phyloP scores from a whole-genome alignment of 2,329 filamentous ascomycete species.

The Hortaea werneckii region DNA sequence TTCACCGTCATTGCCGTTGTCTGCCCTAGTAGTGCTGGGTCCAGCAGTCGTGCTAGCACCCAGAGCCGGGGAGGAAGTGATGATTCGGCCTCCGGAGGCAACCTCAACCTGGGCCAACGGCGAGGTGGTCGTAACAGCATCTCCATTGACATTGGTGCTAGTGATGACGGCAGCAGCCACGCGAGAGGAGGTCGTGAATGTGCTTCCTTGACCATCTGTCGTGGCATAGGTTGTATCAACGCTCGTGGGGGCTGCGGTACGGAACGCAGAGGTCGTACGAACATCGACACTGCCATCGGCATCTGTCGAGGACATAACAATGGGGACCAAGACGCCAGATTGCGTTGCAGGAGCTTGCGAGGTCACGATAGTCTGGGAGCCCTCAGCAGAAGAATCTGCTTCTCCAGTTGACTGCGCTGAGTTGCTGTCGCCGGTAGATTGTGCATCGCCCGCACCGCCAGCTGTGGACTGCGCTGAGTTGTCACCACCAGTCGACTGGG shows the following conservation, averaged over 20 bases:
- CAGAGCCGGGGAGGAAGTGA: constrained; percentile 29
- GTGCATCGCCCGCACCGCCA: background rate
- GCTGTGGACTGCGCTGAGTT: background rate
- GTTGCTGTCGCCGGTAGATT: background rate
- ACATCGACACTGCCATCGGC: constrained; percentile 26
- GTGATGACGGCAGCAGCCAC: constrained; percentile 30
- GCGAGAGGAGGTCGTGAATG: constrained; percentile 26
- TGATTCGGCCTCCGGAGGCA: constrained; percentile 28
- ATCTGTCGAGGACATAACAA: constrained; percentile 30
- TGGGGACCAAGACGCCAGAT: constrained; percentile 30
- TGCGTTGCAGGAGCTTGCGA: constrained; percentile 1
- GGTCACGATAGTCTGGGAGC: background rate
- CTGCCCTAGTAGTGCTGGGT: background rate
- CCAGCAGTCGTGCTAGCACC: constrained; percentile 22
- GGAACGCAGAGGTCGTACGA: constrained; percentile 31
- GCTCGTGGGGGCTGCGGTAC: constrained; percentile 20
- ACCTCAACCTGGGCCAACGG: constrained; percentile 28
- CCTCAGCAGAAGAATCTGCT: constrained; percentile 3
- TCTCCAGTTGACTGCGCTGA: no score
- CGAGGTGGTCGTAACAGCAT: constrained; percentile 27
- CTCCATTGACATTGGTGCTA: constrained; percentile 30
- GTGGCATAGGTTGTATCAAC: constrained; percentile 21
- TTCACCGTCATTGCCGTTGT: background rate
- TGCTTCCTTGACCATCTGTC: constrained; percentile 20
- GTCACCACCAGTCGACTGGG: background rate